Base-by-base conservation (phyloP, 2,329 filamentous ascomycete species). In the Arthrobotrys sphaeroides region DNA sequence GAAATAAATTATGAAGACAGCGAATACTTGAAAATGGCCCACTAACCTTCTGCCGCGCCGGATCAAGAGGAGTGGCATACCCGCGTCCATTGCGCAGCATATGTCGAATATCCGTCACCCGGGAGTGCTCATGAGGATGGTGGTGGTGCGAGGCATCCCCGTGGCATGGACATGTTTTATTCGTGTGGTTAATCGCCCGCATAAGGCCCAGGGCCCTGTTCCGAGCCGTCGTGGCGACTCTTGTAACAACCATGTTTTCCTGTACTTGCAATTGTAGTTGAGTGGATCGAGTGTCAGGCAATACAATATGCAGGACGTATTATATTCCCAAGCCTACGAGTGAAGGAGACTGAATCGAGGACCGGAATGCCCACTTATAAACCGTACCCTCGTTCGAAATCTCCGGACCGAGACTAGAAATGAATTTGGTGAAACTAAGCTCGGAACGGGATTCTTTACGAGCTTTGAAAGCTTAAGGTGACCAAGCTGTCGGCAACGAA, bases 81-180 rank as follows among this genome's bases (percentile, higher is more conserved):
- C 84, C 85, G 33, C 88, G 79, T 7, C 18, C 38, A 40, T 43
- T 65, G 60, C 83, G 81, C 18, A 82, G 81, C n/a, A n/a, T n/a
- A n/a, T n/a, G n/a, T n/a, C n/a, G n/a, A 53, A 84, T 82, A 67
- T 84, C 85, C 20, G 86, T 47, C 40, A 43, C 75, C 43, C 64
- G 59, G 72, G 40, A 77, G 57, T 74, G 75, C 38, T 77, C 74
- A 16, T 84, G 81, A 0, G 84, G 82, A 78, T 94, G 89, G 79
- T 94, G 89, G 79, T 94, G 91, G 81, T 94, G 89, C 61, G 87
- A 87, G 9, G 93, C 92, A 80, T 97, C 97, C 45, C 91, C 91
- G 82, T 99, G 95, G 83, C 95, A 98, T 0, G 95, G 95, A 81
- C 94, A 97, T 62, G 87, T 89, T 4, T 55, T 43, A 43, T 70